These are phyloP conservation scores for Yamadazyma paraphyllophila DNA, from an alignment of 805 yeast species.

Conservation along the genomic window DNA sequence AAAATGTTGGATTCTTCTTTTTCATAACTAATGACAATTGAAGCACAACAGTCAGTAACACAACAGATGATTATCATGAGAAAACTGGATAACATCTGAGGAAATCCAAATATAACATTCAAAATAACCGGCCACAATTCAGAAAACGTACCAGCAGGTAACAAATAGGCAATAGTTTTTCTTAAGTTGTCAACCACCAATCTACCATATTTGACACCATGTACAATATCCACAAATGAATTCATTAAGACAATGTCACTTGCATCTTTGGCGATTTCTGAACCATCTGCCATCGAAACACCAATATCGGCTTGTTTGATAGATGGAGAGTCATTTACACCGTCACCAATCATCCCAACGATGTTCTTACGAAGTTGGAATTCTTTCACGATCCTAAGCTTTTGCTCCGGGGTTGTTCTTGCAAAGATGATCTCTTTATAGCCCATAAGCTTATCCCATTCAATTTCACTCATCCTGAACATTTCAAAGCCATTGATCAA, in stretches of 20 bases:
- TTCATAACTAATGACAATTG: slow-evolving; percentile 46
- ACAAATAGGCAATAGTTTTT: slow-evolving; percentile 45
- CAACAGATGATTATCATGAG: slow-evolving; percentile 51
- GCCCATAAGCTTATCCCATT: slow-evolving; percentile 41
- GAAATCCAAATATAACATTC: slow-evolving; percentile 48
- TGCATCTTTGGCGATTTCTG: slow-evolving; percentile 39
- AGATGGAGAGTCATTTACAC: slow-evolving; percentile 36
- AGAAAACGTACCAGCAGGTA: slow-evolving; percentile 53
- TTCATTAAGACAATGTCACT: slow-evolving; percentile 31
- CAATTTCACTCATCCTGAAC: slow-evolving; percentile 29
- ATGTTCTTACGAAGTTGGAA: slow-evolving; percentile 33
- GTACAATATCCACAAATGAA: slow-evolving; percentile 26
- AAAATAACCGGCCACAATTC: slow-evolving; percentile 51
- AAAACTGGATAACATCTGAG: slow-evolving; percentile 48
- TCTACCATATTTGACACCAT: slow-evolving; percentile 42
- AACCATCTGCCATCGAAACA: slow-evolving; percentile 26
- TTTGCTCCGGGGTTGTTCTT: slow-evolving; percentile 50
- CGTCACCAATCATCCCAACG: slow-evolving; percentile 39
- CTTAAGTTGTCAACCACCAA: slow-evolving; percentile 49
- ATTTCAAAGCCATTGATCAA: slow-evolving; percentile 35
- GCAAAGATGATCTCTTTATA: slow-evolving; percentile 42
- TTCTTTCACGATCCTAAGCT: slow-evolving; percentile 46
- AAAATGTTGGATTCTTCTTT: slow-evolving; percentile 42
- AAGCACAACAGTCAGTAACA: slow-evolving; percentile 46
- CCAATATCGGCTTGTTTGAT: slow-evolving; percentile 36